Evolutionary conservation across 352 stramenopile species (phyloP).

Genomic region (Globisporangium mamillatum): DNA sequence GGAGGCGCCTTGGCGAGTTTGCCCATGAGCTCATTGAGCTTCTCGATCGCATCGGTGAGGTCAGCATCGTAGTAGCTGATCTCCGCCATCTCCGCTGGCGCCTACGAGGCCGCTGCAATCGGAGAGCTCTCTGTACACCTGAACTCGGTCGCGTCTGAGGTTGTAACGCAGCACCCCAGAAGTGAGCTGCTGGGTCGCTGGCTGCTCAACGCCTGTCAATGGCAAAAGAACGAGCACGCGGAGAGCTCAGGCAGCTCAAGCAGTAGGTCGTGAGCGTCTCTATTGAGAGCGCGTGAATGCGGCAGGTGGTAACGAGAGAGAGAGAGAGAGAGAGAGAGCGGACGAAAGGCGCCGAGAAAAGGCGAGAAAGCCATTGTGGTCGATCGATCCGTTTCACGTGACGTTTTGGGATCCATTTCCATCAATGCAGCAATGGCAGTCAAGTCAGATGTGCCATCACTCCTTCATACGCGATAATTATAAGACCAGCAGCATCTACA

Average conservation of each 20-base stretch:
- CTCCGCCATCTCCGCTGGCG: conserved; percentile 54
- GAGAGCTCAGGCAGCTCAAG: neutral
- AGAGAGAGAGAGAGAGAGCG: neutral
- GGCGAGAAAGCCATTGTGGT: neutral
- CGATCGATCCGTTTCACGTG: conserved; percentile 5
- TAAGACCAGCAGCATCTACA: neutral
- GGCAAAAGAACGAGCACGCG: neutral
- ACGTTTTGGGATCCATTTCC: conserved; percentile 10
- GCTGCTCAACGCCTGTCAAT: neutral
- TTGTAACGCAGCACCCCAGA: neutral
- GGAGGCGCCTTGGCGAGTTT: conserved; percentile 78
- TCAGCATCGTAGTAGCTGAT: conserved; percentile 88
- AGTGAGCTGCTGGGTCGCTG: neutral
- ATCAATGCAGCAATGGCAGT: neutral
- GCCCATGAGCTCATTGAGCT: conserved; percentile 84
- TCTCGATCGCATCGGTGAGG: conserved; percentile 76
- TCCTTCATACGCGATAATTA: neutral
- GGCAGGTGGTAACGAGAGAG: neutral
- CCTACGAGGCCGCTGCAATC: neutral
- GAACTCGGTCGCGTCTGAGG: too few species aligned
- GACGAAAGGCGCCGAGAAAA: conserved; percentile 9
- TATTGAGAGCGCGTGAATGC: neutral
- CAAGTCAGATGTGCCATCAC: conserved; percentile 1
- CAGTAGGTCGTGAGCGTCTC: neutral
- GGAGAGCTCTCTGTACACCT: neutral